Evolutionary conservation across 192 early-diverging fungal species (phyloP).

Genomic region (Podila horticola): DNA sequence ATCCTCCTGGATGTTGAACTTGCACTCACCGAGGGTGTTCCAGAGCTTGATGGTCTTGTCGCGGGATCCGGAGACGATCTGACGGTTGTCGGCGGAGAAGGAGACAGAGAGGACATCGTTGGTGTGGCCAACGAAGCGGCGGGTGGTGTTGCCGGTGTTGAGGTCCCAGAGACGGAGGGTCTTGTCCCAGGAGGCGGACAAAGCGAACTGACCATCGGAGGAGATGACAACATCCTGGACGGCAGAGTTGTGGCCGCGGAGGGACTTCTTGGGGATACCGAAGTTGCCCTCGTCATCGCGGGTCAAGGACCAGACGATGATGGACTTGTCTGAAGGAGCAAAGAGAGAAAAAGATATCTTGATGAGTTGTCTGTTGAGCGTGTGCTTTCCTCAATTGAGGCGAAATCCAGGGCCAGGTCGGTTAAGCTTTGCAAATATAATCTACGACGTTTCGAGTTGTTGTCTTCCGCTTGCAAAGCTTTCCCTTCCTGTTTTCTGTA

Average conservation of each 20-base stretch:
- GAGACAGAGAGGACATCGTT: slow-evolving; percentile 98
- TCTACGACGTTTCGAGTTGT: too few species aligned
- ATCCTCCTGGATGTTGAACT: slow-evolving; percentile 97
- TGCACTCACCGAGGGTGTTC: slow-evolving; percentile 99
- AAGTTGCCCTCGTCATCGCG: slow-evolving; percentile 90
- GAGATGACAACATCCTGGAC: slow-evolving; percentile 99
- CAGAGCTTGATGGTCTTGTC: slow-evolving; percentile 99
- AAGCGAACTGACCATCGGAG: slow-evolving; percentile 98
- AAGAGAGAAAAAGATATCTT: slow-evolving; percentile 16
- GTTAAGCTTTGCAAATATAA: too few species aligned
- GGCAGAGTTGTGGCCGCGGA: slow-evolving; percentile 99
- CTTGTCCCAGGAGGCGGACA: slow-evolving; percentile 99
- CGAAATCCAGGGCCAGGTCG: too few species aligned
- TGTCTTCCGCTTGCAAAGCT: too few species aligned
- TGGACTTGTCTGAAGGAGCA: slow-evolving; percentile 84
- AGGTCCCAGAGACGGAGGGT: slow-evolving; percentile 99
- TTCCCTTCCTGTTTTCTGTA: too few species aligned
- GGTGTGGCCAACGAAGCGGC: slow-evolving; percentile 96
- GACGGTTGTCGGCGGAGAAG: slow-evolving; percentile 99
- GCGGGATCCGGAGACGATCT: slow-evolving; percentile 98
- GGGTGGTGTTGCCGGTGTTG: slow-evolving; percentile 94
- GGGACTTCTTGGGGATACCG: slow-evolving; percentile 89
- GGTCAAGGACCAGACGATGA: slow-evolving; percentile 98
- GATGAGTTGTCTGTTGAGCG: not conserved
- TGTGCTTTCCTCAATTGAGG: too few species aligned